Percentiles rank a stretch among this genome's conserved stretches.
These are phyloP conservation scores for Phylloporus arenicola DNA, from an alignment of 768 basidiomycete species.

Conservation along the genomic window DNA sequence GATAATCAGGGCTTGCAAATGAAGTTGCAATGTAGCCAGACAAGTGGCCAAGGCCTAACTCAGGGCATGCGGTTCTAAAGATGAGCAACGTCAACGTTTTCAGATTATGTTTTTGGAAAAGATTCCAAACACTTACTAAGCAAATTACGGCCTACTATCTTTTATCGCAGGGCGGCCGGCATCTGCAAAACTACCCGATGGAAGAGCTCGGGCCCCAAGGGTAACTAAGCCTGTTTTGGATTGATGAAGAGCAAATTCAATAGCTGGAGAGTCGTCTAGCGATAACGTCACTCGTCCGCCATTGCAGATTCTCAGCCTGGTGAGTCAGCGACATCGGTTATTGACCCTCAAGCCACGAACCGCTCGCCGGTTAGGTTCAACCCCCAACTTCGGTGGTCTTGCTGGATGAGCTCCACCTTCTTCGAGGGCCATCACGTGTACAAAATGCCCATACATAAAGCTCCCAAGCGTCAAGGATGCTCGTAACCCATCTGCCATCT, in stretches of 20 bases:
- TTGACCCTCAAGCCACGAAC: background rate
- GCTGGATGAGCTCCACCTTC: background rate
- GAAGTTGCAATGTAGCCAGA: too few relatives aligned
- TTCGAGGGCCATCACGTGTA: background rate
- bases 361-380: background rate
- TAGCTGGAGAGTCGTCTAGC: too few relatives aligned
- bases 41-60: too few relatives aligned
- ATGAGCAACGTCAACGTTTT: background rate
- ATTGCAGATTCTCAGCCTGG: background rate
- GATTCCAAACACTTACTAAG: background rate
- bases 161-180: too few relatives aligned
- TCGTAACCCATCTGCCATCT: background rate
- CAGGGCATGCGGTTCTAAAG: background rate
- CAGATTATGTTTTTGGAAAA: background rate
- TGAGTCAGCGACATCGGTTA: background rate
- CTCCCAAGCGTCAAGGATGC: background rate
- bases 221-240: too few relatives aligned
- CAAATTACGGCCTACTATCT: background rate
- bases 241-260: too few relatives aligned
- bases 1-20: too few relatives aligned
- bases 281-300: too few relatives aligned
- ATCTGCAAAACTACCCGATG: too few relatives aligned
- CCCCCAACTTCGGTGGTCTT: slow-evolving; percentile 2
- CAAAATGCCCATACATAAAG: background rate
- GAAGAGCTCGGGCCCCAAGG: too few relatives aligned